Conservation (phyloP, 805 yeast genomes). For the Cephaloascus albidus region DNA sequence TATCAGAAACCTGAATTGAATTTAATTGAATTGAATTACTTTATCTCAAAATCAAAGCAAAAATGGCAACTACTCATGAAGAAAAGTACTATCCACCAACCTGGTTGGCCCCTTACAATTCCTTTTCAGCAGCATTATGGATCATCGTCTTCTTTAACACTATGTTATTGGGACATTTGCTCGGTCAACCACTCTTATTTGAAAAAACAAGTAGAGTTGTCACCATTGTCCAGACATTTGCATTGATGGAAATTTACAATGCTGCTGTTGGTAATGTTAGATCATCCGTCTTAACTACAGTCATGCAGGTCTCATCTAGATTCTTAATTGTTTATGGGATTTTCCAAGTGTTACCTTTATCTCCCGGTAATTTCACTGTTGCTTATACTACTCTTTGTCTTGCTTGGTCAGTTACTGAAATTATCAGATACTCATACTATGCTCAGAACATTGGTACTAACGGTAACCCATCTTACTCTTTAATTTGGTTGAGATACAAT, state of each 20-base stretch:
- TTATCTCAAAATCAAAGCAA: no score
- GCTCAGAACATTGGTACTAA: constrained; percentile 51
- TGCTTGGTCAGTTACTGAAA: constrained; percentile 95
- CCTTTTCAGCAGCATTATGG: constrained; percentile 33
- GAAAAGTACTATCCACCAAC: no score
- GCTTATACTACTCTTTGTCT: constrained; percentile 57
- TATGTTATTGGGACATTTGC: constrained; percentile 17
- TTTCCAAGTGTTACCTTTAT: constrained; percentile 61
- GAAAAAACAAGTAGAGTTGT: constrained; percentile 48
- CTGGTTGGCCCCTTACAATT: constrained; percentile 32
- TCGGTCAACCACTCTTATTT: constrained; percentile 63
- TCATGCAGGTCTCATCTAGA: constrained; percentile 82
- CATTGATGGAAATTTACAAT: constrained; percentile 74
- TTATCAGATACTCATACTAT: constrained; percentile 82
- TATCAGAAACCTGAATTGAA: no score
- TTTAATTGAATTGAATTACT: no score
- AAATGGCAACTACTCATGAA: no score
- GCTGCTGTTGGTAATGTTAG: constrained; percentile 72
- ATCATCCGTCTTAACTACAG: constrained; percentile 78
- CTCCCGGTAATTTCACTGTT: constrained; percentile 50
- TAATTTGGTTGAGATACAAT: constrained; percentile 74
- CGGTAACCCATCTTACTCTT: constrained; percentile 43
- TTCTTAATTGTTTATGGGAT: constrained; percentile 77
- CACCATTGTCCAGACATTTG: constrained; percentile 66
- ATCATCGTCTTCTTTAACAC: constrained; percentile 28